phyloP scores from a whole-genome alignment of 2,329 filamentous ascomycete species.

The Xylaria sp. region DNA sequence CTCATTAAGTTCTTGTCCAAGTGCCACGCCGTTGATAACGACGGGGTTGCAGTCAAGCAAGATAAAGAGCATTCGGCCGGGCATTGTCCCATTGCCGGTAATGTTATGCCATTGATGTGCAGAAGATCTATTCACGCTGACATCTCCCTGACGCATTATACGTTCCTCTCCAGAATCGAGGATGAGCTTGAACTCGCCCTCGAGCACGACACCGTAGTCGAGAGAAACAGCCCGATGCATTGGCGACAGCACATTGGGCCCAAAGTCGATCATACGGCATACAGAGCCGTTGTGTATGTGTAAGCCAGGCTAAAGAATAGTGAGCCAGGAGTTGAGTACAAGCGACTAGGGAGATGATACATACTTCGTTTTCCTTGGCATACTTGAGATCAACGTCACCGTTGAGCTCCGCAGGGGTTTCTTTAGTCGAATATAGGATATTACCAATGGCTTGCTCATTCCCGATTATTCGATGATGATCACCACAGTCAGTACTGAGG shows the following conservation, averaged over 20 bases:
- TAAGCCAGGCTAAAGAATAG: not conserved
- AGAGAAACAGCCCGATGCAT: slow-evolving; percentile 35
- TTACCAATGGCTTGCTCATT: slow-evolving; percentile 45
- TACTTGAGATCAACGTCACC: slow-evolving; percentile 41
- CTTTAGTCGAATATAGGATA: slow-evolving; percentile 46
- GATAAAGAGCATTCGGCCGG: slow-evolving; percentile 34
- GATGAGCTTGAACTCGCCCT: slow-evolving; percentile 37
- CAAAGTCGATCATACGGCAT: slow-evolving; percentile 42
- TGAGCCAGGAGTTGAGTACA: not conserved
- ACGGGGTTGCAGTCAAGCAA: slow-evolving; percentile 25
- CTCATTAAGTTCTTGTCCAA: slow-evolving; percentile 6
- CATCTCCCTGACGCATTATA: slow-evolving; percentile 39
- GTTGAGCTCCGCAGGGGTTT: slow-evolving; percentile 43
- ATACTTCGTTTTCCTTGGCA: slow-evolving; percentile 33
- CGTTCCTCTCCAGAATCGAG: slow-evolving; percentile 41
- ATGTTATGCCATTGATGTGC: slow-evolving; percentile 38
- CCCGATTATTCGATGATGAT: slow-evolving; percentile 36
- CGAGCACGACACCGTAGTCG: slow-evolving; percentile 41
- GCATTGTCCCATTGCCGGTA: slow-evolving; percentile 31
- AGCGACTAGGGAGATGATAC: not conserved
- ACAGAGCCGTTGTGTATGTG: slow-evolving; percentile 31
- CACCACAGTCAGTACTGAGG: slow-evolving; percentile 44
- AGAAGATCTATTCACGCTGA: not conserved
- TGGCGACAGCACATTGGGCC: slow-evolving; percentile 24
- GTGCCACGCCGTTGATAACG: not conserved